Base-by-base conservation (phyloP, 1,139 yeast genomes). In the Suhomyces choctaworum region DNA sequence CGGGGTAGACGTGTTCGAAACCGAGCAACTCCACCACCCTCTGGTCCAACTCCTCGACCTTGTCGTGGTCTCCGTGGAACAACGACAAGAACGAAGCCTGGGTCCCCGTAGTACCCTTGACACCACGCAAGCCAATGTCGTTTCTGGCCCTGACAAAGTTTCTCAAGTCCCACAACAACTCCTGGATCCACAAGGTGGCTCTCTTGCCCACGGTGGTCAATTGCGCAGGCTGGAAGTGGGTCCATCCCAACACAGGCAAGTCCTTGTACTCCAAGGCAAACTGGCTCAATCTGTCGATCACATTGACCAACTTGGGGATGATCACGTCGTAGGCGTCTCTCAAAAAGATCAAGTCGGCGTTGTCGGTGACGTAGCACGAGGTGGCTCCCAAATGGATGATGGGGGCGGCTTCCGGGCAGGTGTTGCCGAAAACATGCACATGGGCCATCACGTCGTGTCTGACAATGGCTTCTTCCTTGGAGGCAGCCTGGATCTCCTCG, bases 401-500 rank as follows among this genome's bases (percentile, higher is more conserved):
- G 51, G 97, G 97, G 27, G 98, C 92, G 22, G 99, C 99, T 8
- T 82, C 83, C 13, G 99, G 99, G 54, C 95, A 86, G 21, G 86
- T 80, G 50, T 82, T 76, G 48, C 98, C 98, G 61, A 85, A 92
- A 37, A 84, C 87, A 58, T 94, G 98, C 43, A 92, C 97, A 54
- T 92, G 98, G 40, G 98, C 96, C 99, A 92, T 92, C 51, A 92
- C 99, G 63, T 92, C 99, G 65, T 92, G 99, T 71, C 99, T 85
- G 38, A 92, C 97, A 61, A 85, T 89, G 40, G 97, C 96, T 65
- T 92, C 99, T 69, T 92, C 97, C 55, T 78, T 79, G 36, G 92
- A 72, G 29, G 98, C 97, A 41, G 73, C 86, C 37, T 73, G 87
- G 48, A 94, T 88, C 57, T 94, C 97, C 50, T 87, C 92, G 61